Conservation (phyloP, 176 grass and related monocot species). For the Paspalum vaginatum region DNA sequence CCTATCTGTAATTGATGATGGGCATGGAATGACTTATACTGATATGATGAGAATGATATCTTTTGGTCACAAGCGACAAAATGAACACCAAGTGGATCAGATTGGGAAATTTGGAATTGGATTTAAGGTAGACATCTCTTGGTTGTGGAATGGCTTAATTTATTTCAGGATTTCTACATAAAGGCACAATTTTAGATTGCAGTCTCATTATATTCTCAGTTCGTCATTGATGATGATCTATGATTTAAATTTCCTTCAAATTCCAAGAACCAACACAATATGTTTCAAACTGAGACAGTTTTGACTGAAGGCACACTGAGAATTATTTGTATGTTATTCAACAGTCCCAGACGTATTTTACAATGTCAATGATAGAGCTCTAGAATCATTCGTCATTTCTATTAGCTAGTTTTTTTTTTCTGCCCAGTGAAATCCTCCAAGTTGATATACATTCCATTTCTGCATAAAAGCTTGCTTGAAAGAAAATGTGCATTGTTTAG, state of each 20-base stretch:
- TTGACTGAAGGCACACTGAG: conserved; percentile 7
- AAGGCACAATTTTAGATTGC: background rate
- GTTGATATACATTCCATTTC: background rate
- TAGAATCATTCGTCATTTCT: background rate
- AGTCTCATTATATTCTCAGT: conserved; percentile 9
- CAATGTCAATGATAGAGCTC: background rate
- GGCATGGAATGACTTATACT: conserved; percentile 71
- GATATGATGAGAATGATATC: conserved; percentile 84
- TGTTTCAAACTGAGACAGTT: background rate
- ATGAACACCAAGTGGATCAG: conserved; percentile 45
- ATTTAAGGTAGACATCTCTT: conserved; percentile 68
- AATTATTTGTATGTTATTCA: conserved; percentile 16
- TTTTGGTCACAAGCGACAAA: conserved; percentile 80
- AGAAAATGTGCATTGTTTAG: background rate
- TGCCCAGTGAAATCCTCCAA: conserved; percentile 6
- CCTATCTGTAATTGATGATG: conserved; percentile 82
- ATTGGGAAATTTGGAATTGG: conserved; percentile 90
- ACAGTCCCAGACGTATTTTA: background rate
- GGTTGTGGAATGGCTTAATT: background rate
- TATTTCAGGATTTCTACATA: background rate
- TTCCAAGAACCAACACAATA: background rate
- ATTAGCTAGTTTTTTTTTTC: background rate
- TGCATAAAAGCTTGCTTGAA: conserved; percentile 21
- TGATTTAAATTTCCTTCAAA: conserved; percentile 18
- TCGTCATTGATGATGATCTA: background rate